Percentiles rank a stretch among this genome's conserved stretches.
phyloP scores from a whole-genome alignment of 208 protist species.

The Tritrichomonas foetus region DNA sequence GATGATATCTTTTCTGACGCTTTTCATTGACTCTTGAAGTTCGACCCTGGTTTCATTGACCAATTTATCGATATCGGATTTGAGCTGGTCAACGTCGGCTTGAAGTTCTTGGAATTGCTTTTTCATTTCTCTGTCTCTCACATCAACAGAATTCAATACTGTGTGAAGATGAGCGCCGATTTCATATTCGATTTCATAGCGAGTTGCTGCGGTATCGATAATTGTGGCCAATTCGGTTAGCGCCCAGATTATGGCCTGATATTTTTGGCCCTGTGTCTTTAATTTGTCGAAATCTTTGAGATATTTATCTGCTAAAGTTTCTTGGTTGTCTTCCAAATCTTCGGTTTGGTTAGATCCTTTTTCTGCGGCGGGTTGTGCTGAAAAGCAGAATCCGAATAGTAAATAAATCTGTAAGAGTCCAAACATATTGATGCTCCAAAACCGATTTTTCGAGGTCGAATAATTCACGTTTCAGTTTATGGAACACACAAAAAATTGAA shows the following conservation, averaged over 20 bases:
- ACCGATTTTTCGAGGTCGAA: too few species aligned
- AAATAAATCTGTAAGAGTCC: too few species aligned
- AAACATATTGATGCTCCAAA: too few species aligned
- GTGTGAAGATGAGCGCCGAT: slow-evolving; percentile 22
- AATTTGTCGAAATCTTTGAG: slow-evolving; percentile 8
- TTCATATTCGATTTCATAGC: slow-evolving; percentile 38
- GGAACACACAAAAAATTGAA: too few species aligned
- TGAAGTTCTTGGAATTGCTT: slow-evolving; percentile 34
- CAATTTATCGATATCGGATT: slow-evolving; percentile 18
- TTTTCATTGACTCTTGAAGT: slow-evolving; percentile 10
- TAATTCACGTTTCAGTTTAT: too few species aligned
- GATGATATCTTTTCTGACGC: slow-evolving; percentile 32
- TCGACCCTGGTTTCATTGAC: not conserved
- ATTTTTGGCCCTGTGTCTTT: slow-evolving; percentile 37
- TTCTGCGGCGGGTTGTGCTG: too few species aligned
- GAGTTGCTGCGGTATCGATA: slow-evolving; percentile 14
- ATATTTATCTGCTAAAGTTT: not conserved
- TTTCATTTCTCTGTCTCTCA: slow-evolving; percentile 32
- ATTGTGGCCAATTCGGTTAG: slow-evolving; percentile 5
- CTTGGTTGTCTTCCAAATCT: not conserved
- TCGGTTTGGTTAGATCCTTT: too few species aligned
- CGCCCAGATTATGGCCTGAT: slow-evolving; percentile 34
- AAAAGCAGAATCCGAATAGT: too few species aligned
- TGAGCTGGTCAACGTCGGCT: not conserved
- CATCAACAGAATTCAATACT: slow-evolving; percentile 14